Conservation (phyloP, 345 rosid genomes). For the Eucalyptus decipiens region DNA sequence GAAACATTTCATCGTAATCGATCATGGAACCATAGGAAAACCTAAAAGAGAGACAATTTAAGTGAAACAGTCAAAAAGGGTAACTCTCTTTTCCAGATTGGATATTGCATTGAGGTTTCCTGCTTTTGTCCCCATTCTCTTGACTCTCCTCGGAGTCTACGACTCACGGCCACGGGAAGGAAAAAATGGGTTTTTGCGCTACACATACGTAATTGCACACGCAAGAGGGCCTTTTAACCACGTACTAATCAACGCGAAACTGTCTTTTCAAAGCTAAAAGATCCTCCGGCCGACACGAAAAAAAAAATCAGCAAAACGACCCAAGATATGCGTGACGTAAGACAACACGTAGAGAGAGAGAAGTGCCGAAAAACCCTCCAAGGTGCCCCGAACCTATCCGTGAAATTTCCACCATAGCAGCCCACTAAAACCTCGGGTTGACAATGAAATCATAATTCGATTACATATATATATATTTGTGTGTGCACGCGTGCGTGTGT, state of each 20-base stretch:
- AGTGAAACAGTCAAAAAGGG: not conserved
- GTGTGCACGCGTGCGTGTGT: no score
- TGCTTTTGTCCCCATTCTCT: not conserved
- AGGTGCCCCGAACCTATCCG: not conserved
- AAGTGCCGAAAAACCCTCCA: not conserved
- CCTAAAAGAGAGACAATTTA: not conserved
- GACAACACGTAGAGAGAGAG: not conserved
- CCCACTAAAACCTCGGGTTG: not conserved
- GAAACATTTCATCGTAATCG: not conserved
- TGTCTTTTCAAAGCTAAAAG: not conserved
- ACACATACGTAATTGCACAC: not conserved
- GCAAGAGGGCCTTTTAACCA: not conserved
- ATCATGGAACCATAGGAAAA: not conserved
- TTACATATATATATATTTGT: fast-evolving
- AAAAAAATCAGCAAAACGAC: no score
- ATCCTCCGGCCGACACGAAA: no score
- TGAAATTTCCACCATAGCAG: not conserved
- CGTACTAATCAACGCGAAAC: not conserved
- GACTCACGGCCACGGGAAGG: not conserved
- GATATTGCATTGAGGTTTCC: not conserved
- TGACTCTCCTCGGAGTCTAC: not conserved
- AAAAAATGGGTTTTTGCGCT: not conserved
- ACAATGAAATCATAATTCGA: not conserved
- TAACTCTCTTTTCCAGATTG: not conserved
- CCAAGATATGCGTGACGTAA: not conserved